Conservation (phyloP, 1,139 yeast species). For the Komagataea norvegica region DNA sequence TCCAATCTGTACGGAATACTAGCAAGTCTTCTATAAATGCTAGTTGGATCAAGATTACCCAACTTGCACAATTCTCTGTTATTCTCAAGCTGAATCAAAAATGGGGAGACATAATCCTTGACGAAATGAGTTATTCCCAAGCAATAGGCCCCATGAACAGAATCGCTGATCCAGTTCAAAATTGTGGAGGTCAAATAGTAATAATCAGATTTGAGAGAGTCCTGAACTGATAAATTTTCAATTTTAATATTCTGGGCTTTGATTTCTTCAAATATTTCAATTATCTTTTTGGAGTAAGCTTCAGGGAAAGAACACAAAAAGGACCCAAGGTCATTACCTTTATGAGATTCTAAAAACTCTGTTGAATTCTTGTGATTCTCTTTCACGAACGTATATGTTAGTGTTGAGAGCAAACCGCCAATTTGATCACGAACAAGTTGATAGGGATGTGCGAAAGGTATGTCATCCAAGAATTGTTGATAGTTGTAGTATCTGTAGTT, state of each 20-base stretch:
- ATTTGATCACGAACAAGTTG: slow-evolving; percentile 70
- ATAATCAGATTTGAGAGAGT: slow-evolving; percentile 33
- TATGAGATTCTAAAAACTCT: slow-evolving; percentile 40
- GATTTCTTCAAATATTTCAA: slow-evolving; percentile 38
- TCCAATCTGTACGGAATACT: slow-evolving; percentile 50
- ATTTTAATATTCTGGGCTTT: slow-evolving; percentile 41
- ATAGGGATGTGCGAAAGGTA: slow-evolving; percentile 58
- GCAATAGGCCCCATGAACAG: slow-evolving; percentile 26
- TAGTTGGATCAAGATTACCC: slow-evolving; percentile 56
- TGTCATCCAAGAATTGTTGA: slow-evolving; percentile 42
- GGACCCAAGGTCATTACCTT: slow-evolving; percentile 33
- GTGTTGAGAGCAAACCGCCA: slow-evolving; percentile 57
- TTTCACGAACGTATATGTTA: slow-evolving; percentile 49
- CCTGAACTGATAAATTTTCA: slow-evolving; percentile 29
- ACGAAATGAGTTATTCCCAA: slow-evolving; percentile 37
- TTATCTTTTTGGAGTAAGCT: slow-evolving; percentile 29
- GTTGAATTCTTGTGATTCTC: slow-evolving; percentile 44
- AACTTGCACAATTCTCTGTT: slow-evolving; percentile 82
- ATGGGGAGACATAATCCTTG: slow-evolving; percentile 56
- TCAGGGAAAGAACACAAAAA: slow-evolving; percentile 28
- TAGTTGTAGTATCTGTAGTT: slow-evolving; percentile 58
- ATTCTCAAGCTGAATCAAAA: slow-evolving; percentile 58
- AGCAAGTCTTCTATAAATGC: slow-evolving; percentile 51
- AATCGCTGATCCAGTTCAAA: slow-evolving; percentile 25
- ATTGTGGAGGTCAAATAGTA: slow-evolving; percentile 34